phyloP scores from a whole-genome alignment of 768 basidiomycete species.

The Gloeopeniophorella convolvens region DNA sequence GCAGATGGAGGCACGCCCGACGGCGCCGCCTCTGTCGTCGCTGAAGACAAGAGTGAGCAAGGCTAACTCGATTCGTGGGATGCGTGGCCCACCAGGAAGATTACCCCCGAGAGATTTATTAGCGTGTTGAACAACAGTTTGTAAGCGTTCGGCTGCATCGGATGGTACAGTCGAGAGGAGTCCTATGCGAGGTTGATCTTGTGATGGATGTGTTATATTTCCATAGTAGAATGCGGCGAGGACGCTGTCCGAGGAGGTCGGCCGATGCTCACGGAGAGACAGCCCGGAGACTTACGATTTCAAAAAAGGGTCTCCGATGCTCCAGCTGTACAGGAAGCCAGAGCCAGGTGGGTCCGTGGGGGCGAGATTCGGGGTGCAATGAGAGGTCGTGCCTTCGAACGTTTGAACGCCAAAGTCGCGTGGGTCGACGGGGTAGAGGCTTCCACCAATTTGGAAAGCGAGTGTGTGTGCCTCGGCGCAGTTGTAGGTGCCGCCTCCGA shows the following conservation, averaged over 20 bases:
- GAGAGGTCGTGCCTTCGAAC: constrained; percentile 20
- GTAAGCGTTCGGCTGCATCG: constrained; percentile 39
- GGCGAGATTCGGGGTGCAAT: constrained; percentile 50
- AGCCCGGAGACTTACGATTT: constrained; percentile 47
- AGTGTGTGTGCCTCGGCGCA: constrained; percentile 59
- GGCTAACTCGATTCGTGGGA: background rate
- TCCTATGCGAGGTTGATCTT: constrained; percentile 63
- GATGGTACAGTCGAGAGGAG: constrained; percentile 63
- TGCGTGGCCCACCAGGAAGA: constrained; percentile 26
- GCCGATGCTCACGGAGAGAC: background rate
- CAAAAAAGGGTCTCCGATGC: constrained; percentile 67
- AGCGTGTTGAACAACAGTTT: constrained; percentile 28
- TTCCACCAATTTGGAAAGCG: constrained; percentile 62
- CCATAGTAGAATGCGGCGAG: constrained; percentile 67
- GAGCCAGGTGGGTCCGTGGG: constrained; percentile 56
- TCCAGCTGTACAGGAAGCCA: constrained; percentile 70
- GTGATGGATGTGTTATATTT: constrained; percentile 59
- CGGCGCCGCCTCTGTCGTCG: constrained; percentile 37
- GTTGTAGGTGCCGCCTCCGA: constrained; percentile 42
- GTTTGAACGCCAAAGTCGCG: constrained; percentile 56
- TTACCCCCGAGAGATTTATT: constrained; percentile 28
- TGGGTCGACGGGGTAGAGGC: constrained; percentile 66
- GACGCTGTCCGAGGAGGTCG: constrained; percentile 36
- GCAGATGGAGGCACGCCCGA: constrained; percentile 26
- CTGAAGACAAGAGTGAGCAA: constrained; percentile 27